Base-by-base conservation (phyloP, 2,329 filamentous ascomycete genomes). In the Penicillium janthinellum region DNA sequence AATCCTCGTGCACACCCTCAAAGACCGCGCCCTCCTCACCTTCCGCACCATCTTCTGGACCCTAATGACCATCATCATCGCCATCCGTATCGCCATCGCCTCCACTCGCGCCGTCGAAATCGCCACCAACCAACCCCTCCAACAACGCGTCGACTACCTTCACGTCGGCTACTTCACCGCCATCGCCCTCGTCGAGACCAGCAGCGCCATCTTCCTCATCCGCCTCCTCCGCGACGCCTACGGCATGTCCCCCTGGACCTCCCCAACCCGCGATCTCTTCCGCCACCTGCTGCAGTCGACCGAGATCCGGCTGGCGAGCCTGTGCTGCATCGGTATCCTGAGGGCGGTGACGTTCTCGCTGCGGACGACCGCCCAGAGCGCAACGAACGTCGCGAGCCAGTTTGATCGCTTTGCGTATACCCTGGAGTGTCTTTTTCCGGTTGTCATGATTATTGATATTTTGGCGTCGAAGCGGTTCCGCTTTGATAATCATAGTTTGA, bases 111-210 rank as follows among this genome's bases (percentile, higher is more conserved):
- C 49, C 31, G 14, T 52, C 20, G 35, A 52, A 31, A 28, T 52
- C 5, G 49, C 49, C 20, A 39, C 49, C 17, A 28, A 39, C 10
- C 6, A 41, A 41, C 49, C 49, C 14, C n/a, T 31, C 20, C 49
- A 41, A 52, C 35, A 15, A 5, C 49, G 49, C 49, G 22, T 52
- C 35, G 49, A 52, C 49, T 52, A 52, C 35, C 49, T 52, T 5
- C 49, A 41, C 49, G 34, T 52, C 49, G 49, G 49, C 49, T 52
- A 52, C 35, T 52, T 52, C n/a, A 52, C 49, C 14, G 49, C 49
- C 49, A 52, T 52, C 37, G 49, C 49, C 20, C 35, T 52, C 20
- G 35, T 52, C 35, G 49, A 52, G 28, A 39, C 35, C 12, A 31
- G 20, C 49, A 52, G 49, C 49, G 35, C 49, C 11, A 17, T 22